Evolutionary conservation across 805 yeast genomes (phyloP).

Genomic region (Sungouiella blattae): DNA sequence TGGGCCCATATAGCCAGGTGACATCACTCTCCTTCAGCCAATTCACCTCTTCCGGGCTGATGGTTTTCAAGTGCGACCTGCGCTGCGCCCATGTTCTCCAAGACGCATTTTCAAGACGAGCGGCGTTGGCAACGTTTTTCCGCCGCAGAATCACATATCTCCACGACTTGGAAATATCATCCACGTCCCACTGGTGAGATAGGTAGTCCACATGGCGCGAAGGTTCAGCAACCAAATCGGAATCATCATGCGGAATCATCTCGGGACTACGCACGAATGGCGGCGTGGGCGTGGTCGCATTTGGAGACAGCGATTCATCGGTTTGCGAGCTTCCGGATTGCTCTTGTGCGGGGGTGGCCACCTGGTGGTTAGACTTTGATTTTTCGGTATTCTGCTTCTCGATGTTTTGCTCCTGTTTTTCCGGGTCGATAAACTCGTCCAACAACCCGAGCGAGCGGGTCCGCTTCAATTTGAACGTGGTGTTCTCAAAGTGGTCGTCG

Average conservation of each 20-base stretch:
- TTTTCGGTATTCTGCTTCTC: conserved; percentile 8
- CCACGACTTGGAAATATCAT: conserved; percentile 94
- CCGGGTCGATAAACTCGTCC: conserved; percentile 61
- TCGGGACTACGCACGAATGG: conserved; percentile 27
- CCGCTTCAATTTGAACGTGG: conserved; percentile 72
- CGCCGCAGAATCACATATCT: conserved; percentile 81
- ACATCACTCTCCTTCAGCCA: conserved; percentile 98
- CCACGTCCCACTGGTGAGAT: conserved; percentile 93
- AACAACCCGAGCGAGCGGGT: conserved; percentile 80
- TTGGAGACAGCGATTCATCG: conserved; percentile 1
- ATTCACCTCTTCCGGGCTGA: conserved; percentile 86
- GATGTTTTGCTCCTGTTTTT: conserved; percentile 14
- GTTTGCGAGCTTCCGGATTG: neutral
- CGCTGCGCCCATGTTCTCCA: conserved; percentile 97
- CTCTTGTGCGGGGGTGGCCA: neutral
- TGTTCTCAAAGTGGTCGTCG: conserved; percentile 64
- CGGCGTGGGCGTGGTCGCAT: conserved; percentile 2
- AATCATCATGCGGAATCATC: conserved; percentile 74
- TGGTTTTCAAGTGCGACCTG: conserved; percentile 62
- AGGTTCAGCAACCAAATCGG: conserved; percentile 75
- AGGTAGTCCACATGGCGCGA: conserved; percentile 90
- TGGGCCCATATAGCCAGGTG: conserved; percentile 97
- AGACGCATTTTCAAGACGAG: conserved; percentile 52
- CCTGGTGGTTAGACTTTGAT: neutral
- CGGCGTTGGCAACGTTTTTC: conserved; percentile 70